Evolutionary conservation across 352 stramenopile species (phyloP).

Genomic region (Elongisporangium anandrum): DNA sequence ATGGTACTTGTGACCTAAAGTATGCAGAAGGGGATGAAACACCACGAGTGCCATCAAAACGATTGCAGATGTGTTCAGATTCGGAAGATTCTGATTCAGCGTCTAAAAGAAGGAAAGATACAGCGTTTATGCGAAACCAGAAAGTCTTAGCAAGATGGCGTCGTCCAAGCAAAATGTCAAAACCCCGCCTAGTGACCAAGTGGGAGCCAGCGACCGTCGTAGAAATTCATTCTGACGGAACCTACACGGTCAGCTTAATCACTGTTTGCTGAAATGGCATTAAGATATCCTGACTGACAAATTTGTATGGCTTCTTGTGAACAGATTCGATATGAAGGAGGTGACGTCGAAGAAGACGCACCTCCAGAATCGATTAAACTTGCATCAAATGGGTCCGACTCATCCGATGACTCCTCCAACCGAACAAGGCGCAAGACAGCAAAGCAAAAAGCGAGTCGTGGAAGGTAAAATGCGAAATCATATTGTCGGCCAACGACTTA

Average conservation of each 20-base stretch:
- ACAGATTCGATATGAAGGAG: slow-evolving; percentile 49
- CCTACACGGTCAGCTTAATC: slow-evolving; percentile 27
- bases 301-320: slow-evolving; percentile 1
- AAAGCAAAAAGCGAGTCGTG: slow-evolving; percentile 8
- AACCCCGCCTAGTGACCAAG: slow-evolving; percentile 15
- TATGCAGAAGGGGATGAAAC: slow-evolving; percentile 49
- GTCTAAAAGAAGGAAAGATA: slow-evolving; percentile 4
- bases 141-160: slow-evolving; percentile 27
- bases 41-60: slow-evolving; percentile 24
- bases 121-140: slow-evolving; percentile 24
- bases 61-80: slow-evolving; percentile 21
- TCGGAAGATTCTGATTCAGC: slow-evolving; percentile 24
- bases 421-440: slow-evolving; percentile 2
- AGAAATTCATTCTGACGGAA: slow-evolving; percentile 28
- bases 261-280: not conserved
- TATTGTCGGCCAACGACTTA: not conserved
- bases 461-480: not conserved
- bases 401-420: not conserved
- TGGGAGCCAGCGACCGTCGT: slow-evolving; percentile 29
- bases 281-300: not conserved
- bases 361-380: slow-evolving; percentile 27
- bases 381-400: not conserved
- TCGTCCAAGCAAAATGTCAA: slow-evolving; percentile 35
- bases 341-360: slow-evolving; percentile 49
- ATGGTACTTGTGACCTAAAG: slow-evolving; percentile 57